Evolutionary conservation across 441 rosid species (phyloP).

Genomic region (Pelargonium citronellum): DNA sequence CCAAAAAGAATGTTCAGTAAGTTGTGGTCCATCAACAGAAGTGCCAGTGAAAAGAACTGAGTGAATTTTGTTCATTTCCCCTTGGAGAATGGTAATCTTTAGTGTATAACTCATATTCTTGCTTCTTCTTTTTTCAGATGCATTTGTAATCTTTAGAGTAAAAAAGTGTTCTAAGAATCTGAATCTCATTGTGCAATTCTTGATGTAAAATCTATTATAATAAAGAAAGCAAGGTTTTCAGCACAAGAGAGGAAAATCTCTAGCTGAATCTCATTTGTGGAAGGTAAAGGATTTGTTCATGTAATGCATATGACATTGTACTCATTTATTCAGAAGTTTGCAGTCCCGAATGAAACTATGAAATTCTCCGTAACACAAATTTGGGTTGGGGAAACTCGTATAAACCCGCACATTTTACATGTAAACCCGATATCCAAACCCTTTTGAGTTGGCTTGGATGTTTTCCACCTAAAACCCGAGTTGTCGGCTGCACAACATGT

Average conservation of each 20-base stretch:
- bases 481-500: no score
- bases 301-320: no score
- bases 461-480: no score
- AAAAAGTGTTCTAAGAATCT: not conserved
- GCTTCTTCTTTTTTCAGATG: not conserved
- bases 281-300: not conserved
- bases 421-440: no score
- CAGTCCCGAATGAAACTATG: no score
- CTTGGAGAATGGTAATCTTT: no score
- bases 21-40: constrained; percentile 73
- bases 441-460: no score
- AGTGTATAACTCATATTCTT: not conserved
- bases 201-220: not conserved
- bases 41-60: constrained; percentile 52
- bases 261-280: not conserved
- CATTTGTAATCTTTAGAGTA: not conserved
- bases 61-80: constrained; percentile 27
- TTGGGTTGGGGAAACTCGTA: no score
- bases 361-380: no score
- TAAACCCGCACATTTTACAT: no score
- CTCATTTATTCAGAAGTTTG: no score
- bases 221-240: no score
- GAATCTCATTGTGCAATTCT: not conserved
- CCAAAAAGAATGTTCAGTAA: constrained; percentile 85
- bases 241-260: not conserved